phyloP scores from a whole-genome alignment of 176 grass and related monocot genomes.

The Leersia perrieri region DNA sequence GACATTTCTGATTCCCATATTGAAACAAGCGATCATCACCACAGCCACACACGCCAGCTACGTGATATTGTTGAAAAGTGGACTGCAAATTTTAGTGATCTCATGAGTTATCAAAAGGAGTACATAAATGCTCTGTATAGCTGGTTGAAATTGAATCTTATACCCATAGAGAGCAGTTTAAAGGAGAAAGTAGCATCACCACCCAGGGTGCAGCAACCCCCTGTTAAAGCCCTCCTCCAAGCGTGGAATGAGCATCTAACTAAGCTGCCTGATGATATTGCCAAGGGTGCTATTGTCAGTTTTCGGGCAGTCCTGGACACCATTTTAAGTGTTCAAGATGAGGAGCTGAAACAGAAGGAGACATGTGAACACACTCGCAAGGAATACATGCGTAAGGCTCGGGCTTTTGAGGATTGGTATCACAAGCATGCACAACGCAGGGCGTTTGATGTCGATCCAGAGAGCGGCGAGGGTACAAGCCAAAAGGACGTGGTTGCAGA shows the following conservation, averaged over 20 bases:
- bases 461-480: conserved; percentile 36
- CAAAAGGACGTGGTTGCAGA: conserved; percentile 70
- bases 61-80: conserved; percentile 69
- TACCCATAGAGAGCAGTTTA: conserved; percentile 93
- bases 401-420: conserved; percentile 91
- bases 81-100: conserved; percentile 64
- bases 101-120: conserved; percentile 75
- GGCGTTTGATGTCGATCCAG: conserved; percentile 45
- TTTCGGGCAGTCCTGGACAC: conserved; percentile 81
- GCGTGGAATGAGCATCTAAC: conserved; percentile 75
- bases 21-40: conserved; percentile 74
- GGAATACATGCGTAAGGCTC: conserved; percentile 62
- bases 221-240: conserved; percentile 71
- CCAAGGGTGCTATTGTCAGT: conserved; percentile 67
- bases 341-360: conserved; percentile 94
- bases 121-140: conserved; percentile 71
- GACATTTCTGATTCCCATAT: conserved; percentile 70
- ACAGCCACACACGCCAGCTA: conserved; percentile 79
- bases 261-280: conserved; percentile 77
- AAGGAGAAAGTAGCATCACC: conserved; percentile 93
- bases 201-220: conserved; percentile 64
- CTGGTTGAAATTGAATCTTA: conserved; percentile 88
- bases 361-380: conserved; percentile 47
- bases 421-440: conserved; percentile 61
- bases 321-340: conserved; percentile 75